These are phyloP conservation scores for Chytriomyces confervae DNA, from an alignment of 192 early-diverging fungal genomes.

Conservation along the genomic window DNA sequence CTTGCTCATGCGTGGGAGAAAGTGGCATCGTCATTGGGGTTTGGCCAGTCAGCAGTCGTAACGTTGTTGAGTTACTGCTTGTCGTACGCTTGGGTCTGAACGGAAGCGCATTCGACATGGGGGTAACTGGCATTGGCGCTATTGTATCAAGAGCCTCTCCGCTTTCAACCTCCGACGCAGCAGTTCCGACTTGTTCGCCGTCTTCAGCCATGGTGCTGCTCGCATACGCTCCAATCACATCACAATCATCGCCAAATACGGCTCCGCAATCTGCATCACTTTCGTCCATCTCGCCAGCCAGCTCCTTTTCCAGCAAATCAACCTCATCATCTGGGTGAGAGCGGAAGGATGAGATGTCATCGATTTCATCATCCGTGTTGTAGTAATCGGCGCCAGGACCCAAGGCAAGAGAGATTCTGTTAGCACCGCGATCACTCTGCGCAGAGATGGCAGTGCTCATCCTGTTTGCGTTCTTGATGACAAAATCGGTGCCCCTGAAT, in stretches of 20 bases:
- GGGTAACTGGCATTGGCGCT: background rate
- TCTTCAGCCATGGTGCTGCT: background rate
- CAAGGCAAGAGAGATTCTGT: slow-evolving; percentile 4
- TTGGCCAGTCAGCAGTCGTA: background rate
- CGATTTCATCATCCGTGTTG: background rate
- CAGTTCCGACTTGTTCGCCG: too few relatives aligned
- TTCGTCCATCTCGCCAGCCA: background rate
- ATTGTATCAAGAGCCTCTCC: background rate
- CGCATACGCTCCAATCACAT: background rate
- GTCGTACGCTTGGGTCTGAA: background rate
- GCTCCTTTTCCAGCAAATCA: too few relatives aligned
- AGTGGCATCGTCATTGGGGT: too few relatives aligned
- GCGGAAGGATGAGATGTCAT: background rate
- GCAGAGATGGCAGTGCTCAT: slow-evolving; percentile 30
- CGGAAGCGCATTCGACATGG: background rate
- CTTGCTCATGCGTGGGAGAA: background rate
- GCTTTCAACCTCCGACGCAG: background rate
- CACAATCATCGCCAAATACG: background rate
- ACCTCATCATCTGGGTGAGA: background rate
- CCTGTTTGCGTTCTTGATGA: slow-evolving; percentile 19
- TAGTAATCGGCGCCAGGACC: background rate
- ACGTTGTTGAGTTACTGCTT: background rate
- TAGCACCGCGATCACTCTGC: background rate
- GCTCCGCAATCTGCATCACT: slow-evolving; percentile 1
- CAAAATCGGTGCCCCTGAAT: slow-evolving; percentile 21